Percentiles rank a stretch among this genome's conserved stretches.
Evolutionary conservation across 2,329 filamentous ascomycete genomes (phyloP).

Genomic region (Microcyclospora tardicrescens): DNA sequence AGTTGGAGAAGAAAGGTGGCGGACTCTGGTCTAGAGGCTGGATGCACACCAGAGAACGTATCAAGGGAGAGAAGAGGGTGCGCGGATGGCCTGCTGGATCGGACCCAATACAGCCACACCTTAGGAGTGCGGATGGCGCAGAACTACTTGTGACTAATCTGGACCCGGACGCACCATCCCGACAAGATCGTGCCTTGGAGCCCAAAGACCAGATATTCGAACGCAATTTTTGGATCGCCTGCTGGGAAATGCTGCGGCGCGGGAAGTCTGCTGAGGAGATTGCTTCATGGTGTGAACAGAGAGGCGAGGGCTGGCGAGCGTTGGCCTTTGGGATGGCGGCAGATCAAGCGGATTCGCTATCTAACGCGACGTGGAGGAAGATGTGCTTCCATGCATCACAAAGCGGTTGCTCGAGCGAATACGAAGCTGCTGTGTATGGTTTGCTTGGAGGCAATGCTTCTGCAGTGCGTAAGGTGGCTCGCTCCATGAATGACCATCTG

Average conservation of each 20-base stretch:
- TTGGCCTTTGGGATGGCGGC: conserved; percentile 56
- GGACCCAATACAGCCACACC: conserved; percentile 40
- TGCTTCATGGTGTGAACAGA: conserved; percentile 71
- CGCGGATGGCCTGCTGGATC: conserved; percentile 37
- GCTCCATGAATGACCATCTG: conserved; percentile 72
- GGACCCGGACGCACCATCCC: conserved; percentile 77
- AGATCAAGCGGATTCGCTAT: conserved; percentile 33
- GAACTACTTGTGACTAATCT: conserved; percentile 69
- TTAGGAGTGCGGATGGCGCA: conserved; percentile 35
- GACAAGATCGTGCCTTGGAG: conserved; percentile 65
- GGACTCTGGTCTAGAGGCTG: conserved; percentile 79
- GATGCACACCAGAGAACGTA: conserved; percentile 78
- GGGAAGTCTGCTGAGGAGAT: conserved; percentile 65
- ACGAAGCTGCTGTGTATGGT: conserved; percentile 82
- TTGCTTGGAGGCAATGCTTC: conserved; percentile 73
- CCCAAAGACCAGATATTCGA: conserved; percentile 80
- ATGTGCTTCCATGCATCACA: conserved; percentile 61
- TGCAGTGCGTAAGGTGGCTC: conserved; percentile 64
- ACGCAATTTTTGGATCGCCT: conserved; percentile 81
- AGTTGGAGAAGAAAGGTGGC: conserved; percentile 51
- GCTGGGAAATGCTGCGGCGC: conserved; percentile 80
- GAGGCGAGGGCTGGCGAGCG: conserved; percentile 80
- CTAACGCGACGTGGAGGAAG: conserved; percentile 47
- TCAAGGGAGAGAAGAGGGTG: conserved; percentile 80
- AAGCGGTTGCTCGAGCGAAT: conserved; percentile 56